Base-by-base conservation (phyloP, 2,329 filamentous ascomycete species). In the Penicillium sp. region DNA sequence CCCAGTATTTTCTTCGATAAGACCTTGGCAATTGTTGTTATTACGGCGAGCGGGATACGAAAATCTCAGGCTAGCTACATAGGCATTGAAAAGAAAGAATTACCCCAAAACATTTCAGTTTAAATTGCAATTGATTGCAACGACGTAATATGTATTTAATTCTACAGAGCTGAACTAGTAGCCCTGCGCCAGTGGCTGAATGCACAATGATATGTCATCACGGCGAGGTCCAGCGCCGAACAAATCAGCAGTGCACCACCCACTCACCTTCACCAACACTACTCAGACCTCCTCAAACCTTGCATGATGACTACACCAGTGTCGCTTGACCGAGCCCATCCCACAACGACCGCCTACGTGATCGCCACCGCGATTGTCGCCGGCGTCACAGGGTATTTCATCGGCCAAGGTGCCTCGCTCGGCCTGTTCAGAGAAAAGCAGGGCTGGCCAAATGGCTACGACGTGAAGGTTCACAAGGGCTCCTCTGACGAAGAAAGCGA, bases 331-430 rank as follows among this genome's bases (percentile, higher is more conserved):
- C 67, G 65, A 27, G 47, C 70, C 20, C 70, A 77, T 11, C 76
- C 79, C 2, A 79, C 77, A 3, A 76, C 75, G 10, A 69, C 72
- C 11, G 78, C 80, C 50, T 75, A 89, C 47, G 74, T 89, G 37
- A 72, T 91, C 52, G 81, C 84, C 44, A 89, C 87, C 14, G 83
- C 84, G 54, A 78, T 94, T 52, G 73, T 91, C 46, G 80, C 85
- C 52, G 82, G 87, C 56, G 66, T 93, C 44, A 79, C 81, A 1
- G 90, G 90, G 59, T 95, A 91, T 71, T 81, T 89, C 59, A 67
- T 82, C 49, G 80, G 80, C 45, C 77, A 81, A 64, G 81, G 77
- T 14, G 77, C 80, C 16, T 80, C 79, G 29, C 78, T 95, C 11
- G 89, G 87, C 52, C 72, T 95, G 49, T 89, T 89, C 70, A 65